Conservation (phyloP, 768 basidiomycete genomes). For the Omphalotus guepiniiformis region DNA sequence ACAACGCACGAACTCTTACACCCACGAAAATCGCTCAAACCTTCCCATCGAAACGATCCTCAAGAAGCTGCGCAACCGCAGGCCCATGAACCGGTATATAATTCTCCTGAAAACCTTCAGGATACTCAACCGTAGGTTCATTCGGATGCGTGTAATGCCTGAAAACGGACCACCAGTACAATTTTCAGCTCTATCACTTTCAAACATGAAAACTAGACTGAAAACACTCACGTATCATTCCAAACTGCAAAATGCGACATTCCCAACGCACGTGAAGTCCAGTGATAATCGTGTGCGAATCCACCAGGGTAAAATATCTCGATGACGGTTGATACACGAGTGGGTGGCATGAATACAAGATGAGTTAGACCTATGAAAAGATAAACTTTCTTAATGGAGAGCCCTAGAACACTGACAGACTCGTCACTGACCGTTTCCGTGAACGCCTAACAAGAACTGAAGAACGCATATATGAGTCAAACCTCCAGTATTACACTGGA, state of each 20-base stretch:
- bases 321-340: slow-evolving; percentile 73
- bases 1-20: no score
- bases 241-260: slow-evolving; percentile 75
- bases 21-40: no score
- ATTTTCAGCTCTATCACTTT: no score
- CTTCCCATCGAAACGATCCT: slow-evolving; percentile 67
- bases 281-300: slow-evolving; percentile 85
- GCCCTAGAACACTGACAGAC: no score
- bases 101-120: slow-evolving; percentile 81
- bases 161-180: no score
- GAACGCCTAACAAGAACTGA: slow-evolving; percentile 67
- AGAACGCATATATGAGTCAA: neutral
- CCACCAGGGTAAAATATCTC: slow-evolving; percentile 81
- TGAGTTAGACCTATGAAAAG: no score
- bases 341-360: slow-evolving; percentile 79
- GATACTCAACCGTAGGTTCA: slow-evolving; percentile 57
- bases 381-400: no score
- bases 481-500: neutral
- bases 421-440: slow-evolving; percentile 87
- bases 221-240: slow-evolving; percentile 63
- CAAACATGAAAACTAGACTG: neutral
- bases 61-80: slow-evolving; percentile 62
- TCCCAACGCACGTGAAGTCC: slow-evolving; percentile 70
- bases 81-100: slow-evolving; percentile 71
- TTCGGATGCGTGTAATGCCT: slow-evolving; percentile 29